Base-by-base conservation (phyloP, 257 asterid species). In the Plantago elongata region DNA sequence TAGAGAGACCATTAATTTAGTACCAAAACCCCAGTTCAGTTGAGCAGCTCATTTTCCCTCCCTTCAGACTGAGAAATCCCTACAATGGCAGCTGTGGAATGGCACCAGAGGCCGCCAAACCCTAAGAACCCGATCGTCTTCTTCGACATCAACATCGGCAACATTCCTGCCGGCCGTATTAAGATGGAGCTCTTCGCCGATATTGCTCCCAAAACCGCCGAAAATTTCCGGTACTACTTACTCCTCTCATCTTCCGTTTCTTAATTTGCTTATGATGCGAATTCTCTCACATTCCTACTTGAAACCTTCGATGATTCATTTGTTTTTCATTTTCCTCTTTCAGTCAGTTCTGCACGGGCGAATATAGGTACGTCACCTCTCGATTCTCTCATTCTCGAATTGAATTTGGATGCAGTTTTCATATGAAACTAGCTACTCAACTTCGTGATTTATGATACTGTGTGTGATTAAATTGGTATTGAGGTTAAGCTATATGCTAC, bases 101-200 rank as follows among this genome's bases (percentile, higher is more conserved):
- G 99, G 97, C 97, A 92, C 70, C 95, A 84, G 80, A 74, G 97
- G 74, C 99, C 96, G 8, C 91, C 90, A 56, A 82, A 83, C 85
- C 95, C 90, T 63, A 89, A 81, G 66, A 92, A 92, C 43, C 99
- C 97, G 3, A 79, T 92, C 64, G 95, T 92, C 5, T 92, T 92
- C 83, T 89, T 92, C 72, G 99, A 92, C 62, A 56, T 89, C 9
- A 92, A 95, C 46, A 89, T 89, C 72, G 96, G 96, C 9, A 86
- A 74, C 57, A 83, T 92, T 18, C 97, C 96, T 46, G 95, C 97
- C 62, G 97, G 99, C 72, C 95, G 97, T 49, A 83, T 92, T 73
- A 92, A 85, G 76, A 89, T 92, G 94, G 97, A 92, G 80, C 95
- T 92, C n/a, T 92, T 92, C 72, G 93, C 99, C 63, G 97, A 92